These are phyloP conservation scores for Dacryopinax spathularia DNA, from an alignment of 768 basidiomycete genomes.

Conservation along the genomic window DNA sequence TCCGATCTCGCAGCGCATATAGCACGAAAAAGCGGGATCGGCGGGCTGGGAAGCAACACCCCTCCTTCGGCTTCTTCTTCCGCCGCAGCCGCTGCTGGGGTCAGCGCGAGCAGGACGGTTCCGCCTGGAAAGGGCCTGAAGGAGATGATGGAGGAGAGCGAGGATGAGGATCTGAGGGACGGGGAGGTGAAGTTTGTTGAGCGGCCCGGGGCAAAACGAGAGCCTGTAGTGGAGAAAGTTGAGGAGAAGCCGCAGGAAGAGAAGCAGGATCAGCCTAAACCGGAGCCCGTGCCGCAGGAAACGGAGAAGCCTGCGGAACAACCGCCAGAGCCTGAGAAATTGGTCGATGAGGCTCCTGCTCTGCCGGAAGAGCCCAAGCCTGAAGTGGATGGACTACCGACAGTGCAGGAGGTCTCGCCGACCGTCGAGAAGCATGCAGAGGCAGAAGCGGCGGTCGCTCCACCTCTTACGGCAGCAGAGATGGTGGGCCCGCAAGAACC, in stretches of 20 bases:
- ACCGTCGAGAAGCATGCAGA: not conserved
- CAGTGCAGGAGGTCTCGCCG: not conserved
- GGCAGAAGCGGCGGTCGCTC: not conserved
- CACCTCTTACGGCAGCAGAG: not conserved
- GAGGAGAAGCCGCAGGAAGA: not conserved
- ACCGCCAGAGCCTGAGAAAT: not conserved
- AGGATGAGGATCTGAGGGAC: not conserved
- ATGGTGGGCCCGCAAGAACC: not conserved
- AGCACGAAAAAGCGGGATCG: not conserved
- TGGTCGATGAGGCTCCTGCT: not conserved
- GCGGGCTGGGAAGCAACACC: not conserved
- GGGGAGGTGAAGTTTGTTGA: not conserved
- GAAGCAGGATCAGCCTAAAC: not conserved
- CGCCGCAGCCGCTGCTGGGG: not conserved
- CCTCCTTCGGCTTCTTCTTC: not conserved
- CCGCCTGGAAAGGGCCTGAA: not conserved
- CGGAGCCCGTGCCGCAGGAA: not conserved
- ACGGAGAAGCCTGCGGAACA: too few relatives aligned
- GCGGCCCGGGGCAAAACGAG: too few relatives aligned
- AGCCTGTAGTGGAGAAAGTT: too few relatives aligned
- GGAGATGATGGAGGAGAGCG: not conserved
- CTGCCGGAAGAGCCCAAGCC: not conserved
- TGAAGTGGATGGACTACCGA: not conserved
- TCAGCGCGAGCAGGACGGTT: constrained; percentile 1
- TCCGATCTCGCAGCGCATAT: constrained; percentile 70